Percentiles rank a stretch among this genome's conserved stretches.
These are phyloP conservation scores for Pseudogymnoascus sp. DNA, from an alignment of 2,329 filamentous ascomycete genomes.

Conservation along the genomic window DNA sequence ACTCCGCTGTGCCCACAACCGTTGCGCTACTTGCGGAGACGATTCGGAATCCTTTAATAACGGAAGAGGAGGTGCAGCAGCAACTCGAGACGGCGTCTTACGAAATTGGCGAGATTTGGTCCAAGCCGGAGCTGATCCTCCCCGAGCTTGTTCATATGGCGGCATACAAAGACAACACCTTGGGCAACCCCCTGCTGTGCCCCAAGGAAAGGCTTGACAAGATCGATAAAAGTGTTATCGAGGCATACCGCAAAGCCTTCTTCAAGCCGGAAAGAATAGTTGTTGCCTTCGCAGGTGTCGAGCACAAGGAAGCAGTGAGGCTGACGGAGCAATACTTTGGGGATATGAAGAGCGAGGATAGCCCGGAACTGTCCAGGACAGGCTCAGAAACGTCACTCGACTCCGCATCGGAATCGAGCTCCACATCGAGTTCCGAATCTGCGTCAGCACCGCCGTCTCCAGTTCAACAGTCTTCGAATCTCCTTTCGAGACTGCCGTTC, in stretches of 20 bases:
- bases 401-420: conserved; percentile 31
- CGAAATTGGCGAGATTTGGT: conserved; percentile 96
- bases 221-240: conserved; percentile 68
- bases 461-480: conserved; percentile 48
- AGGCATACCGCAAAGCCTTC: conserved; percentile 73
- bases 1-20: conserved; percentile 76
- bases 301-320: conserved; percentile 70
- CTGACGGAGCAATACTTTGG: conserved; percentile 83
- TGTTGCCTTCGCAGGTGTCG: conserved; percentile 86
- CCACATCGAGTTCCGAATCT: conserved; percentile 28
- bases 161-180: conserved; percentile 90
- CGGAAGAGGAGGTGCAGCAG: conserved; percentile 75
- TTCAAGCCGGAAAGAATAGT: conserved; percentile 89
- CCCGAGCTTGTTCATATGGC: conserved; percentile 94
- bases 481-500: conserved; percentile 80
- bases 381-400: conserved; percentile 52
- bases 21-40: conserved; percentile 86
- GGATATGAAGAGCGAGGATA: conserved; percentile 62
- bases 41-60: conserved; percentile 77
- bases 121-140: conserved; percentile 90
- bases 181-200: conserved; percentile 88
- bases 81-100: conserved; percentile 90
- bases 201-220: conserved; percentile 70
- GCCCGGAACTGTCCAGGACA: conserved; percentile 43
- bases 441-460: conserved; percentile 33